A percentile compares a stretch with the other conserved stretches of the same genome.
These are phyloP conservation scores for Stropharia rugosoannulata DNA, from an alignment of 768 basidiomycete species.

Conservation along the genomic window DNA sequence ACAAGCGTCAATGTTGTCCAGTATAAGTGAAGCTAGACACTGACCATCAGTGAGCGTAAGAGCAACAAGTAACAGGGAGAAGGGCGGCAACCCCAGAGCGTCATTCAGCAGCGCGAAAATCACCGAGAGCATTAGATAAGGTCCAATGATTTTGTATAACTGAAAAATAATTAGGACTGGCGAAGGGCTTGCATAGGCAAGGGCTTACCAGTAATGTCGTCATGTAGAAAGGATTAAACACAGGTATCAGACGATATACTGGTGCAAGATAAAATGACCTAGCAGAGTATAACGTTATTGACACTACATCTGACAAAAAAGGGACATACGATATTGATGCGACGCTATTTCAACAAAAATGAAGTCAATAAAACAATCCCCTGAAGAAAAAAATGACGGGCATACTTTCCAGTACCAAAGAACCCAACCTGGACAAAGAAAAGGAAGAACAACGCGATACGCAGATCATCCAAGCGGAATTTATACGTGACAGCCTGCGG, in stretches of 20 bases:
- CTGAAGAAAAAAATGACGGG: not conserved
- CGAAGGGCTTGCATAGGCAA: not conserved
- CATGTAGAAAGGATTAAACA: constrained; percentile 88
- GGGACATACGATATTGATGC: constrained; percentile 76
- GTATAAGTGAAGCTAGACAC: constrained; percentile 7
- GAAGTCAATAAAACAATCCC: not conserved
- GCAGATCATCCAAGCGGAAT: constrained; percentile 61
- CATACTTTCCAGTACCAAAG: constrained; percentile 81
- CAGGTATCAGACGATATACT: constrained; percentile 82
- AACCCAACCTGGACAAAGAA: constrained; percentile 88
- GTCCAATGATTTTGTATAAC: constrained; percentile 82
- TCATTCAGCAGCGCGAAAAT: constrained; percentile 69
- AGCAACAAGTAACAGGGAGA: constrained; percentile 78
- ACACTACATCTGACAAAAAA: not conserved
- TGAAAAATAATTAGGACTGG: constrained; percentile 22
- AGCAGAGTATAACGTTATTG: not conserved
- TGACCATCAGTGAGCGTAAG: constrained; percentile 70
- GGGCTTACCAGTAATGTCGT: constrained; percentile 58
- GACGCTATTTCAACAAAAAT: constrained; percentile 42
- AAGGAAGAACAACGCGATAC: constrained; percentile 79
- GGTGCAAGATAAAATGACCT: constrained; percentile 87
- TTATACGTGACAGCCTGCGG: constrained; percentile 26
- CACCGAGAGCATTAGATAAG: constrained; percentile 75
- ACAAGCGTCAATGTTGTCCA: not conserved
- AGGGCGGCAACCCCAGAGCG: constrained; percentile 67